Conservation (phyloP, 2,329 filamentous ascomycete species). For the Ilyonectria mors-panacis region DNA sequence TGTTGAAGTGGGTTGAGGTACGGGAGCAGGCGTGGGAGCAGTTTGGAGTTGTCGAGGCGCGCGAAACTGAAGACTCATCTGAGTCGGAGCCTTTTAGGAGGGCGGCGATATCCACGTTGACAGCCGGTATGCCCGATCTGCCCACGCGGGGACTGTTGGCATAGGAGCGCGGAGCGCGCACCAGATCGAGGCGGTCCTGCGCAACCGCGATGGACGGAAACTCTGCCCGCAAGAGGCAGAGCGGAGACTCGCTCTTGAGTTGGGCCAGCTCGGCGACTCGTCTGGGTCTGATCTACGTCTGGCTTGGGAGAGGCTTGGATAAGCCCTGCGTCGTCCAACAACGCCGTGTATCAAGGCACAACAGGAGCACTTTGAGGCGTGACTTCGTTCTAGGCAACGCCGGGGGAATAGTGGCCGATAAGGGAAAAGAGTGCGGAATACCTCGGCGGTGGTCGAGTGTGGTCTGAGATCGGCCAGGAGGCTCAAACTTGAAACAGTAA, state of each 20-base stretch:
- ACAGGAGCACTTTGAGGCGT: conserved; percentile 17
- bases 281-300: conserved; percentile 30
- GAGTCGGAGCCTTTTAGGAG: conserved; percentile 85
- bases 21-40: conserved; percentile 17
- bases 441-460: conserved; percentile 9
- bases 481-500: conserved; percentile 14
- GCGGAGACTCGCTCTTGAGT: conserved; percentile 58
- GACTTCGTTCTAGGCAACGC: conserved; percentile 23
- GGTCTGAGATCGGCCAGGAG: conserved; percentile 16
- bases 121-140: conserved; percentile 59
- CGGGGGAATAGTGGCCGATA: conserved; percentile 12
- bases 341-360: conserved; percentile 32
- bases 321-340: conserved; percentile 41
- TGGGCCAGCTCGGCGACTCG: conserved; percentile 58
- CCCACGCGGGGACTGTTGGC: conserved; percentile 46
- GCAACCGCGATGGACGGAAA: conserved; percentile 50
- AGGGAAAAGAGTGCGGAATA: conserved; percentile 15
- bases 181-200: conserved; percentile 48
- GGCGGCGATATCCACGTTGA: conserved; percentile 95
- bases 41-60: conserved; percentile 51
- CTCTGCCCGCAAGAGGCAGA: conserved; percentile 61
- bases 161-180: conserved; percentile 49
- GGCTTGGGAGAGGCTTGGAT: conserved; percentile 34
- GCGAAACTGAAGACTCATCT: conserved; percentile 75
- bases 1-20: conserved; percentile 38